Evolutionary conservation across 2,329 filamentous ascomycete genomes (phyloP).

Genomic region (Paramyrothecium roridum): DNA sequence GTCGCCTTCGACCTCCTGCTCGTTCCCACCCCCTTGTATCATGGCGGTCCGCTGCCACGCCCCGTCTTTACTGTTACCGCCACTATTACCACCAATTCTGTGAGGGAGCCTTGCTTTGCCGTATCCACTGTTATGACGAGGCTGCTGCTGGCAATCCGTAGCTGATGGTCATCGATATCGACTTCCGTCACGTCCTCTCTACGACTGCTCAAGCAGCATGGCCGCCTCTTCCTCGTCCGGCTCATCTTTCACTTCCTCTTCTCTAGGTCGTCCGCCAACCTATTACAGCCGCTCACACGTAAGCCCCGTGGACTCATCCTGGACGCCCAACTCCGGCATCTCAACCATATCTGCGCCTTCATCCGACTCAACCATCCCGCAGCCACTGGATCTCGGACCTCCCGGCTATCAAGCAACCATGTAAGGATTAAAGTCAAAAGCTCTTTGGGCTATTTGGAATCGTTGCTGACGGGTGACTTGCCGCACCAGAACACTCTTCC

Average conservation of each 20-base stretch:
- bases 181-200: constrained; percentile 11
- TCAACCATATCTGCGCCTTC: constrained; percentile 43
- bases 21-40: neutral
- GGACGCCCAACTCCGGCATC: constrained; percentile 40
- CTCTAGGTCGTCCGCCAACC: constrained; percentile 36
- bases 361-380: constrained; percentile 35
- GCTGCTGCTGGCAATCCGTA: constrained; percentile 23
- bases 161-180: constrained; percentile 19
- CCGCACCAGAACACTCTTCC: constrained; percentile 43
- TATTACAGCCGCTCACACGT: constrained; percentile 38
- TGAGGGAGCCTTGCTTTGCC: neutral
- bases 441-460: constrained; percentile 5
- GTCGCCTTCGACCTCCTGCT: neutral
- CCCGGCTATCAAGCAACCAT: constrained; percentile 53
- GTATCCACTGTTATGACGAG: constrained; percentile 23
- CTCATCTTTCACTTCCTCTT: constrained; percentile 46
- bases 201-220: constrained; percentile 25
- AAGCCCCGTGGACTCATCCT: constrained; percentile 42
- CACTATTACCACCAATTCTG: neutral
- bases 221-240: constrained; percentile 41
- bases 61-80: neutral
- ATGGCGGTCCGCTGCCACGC: neutral
- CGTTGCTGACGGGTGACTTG: neutral
- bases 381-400: constrained; percentile 47
- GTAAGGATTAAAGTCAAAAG: constrained; percentile 24